A percentile compares a stretch with the other conserved stretches of the same genome.
Evolutionary conservation across 371 early-diverging fungal genomes (phyloP).

Genomic region (Mucor irregularis): DNA sequence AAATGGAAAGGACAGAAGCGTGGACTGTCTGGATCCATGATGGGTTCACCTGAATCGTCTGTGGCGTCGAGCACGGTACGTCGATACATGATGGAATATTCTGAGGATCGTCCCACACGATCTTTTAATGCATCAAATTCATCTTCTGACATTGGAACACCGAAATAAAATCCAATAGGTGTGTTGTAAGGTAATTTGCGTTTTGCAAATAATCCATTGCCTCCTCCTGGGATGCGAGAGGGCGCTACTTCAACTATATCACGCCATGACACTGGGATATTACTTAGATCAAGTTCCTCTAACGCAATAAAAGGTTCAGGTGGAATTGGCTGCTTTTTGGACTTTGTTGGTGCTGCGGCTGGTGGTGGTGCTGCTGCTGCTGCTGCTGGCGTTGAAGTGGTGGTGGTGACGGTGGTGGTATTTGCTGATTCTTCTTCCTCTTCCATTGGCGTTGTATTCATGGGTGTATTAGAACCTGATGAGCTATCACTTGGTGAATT

Average conservation of each 20-base stretch:
- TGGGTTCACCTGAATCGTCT: conserved; percentile 71
- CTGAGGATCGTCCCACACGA: conserved; percentile 66
- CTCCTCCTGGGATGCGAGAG: conserved; percentile 37
- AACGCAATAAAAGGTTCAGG: conserved; percentile 4
- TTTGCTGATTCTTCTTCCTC: neutral
- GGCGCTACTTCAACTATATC: conserved; percentile 47
- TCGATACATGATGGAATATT: conserved; percentile 77
- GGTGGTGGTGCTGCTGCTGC: neutral
- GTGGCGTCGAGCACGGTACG: conserved; percentile 74
- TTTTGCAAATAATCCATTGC: conserved; percentile 78
- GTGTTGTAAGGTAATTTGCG: conserved; percentile 69
- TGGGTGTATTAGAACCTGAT: too few relatives aligned
- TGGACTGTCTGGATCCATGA: conserved; percentile 58
- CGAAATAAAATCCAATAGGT: conserved; percentile 89
- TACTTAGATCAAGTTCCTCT: conserved; percentile 19
- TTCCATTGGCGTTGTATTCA: neutral
- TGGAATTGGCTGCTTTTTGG: neutral
- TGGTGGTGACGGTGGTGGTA: neutral
- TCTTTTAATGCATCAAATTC: conserved; percentile 88
- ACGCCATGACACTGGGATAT: conserved; percentile 38
- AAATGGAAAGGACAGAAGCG: conserved; percentile 88
- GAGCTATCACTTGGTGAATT: too few relatives aligned
- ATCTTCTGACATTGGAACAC: conserved; percentile 84
- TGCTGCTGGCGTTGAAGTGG: neutral
- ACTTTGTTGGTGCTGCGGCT: neutral